phyloP scores from a whole-genome alignment of 2,329 filamentous ascomycete species.

The Helicocarpus griseus region DNA sequence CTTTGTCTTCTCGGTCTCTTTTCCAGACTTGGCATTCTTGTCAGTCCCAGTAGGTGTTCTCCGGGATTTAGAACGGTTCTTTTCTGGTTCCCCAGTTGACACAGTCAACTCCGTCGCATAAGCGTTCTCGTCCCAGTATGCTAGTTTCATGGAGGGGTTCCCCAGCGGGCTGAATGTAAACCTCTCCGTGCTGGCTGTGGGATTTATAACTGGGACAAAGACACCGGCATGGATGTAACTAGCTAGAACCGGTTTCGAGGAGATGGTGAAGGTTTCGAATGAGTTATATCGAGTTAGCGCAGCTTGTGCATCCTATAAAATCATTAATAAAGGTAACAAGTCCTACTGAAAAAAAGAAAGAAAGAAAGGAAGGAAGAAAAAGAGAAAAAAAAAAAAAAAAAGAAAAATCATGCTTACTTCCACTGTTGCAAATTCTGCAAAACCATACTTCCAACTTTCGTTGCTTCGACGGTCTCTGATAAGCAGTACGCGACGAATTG shows the following conservation, averaged over 20 bases:
- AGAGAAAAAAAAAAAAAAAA: not conserved
- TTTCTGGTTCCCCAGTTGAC: slow-evolving; percentile 41
- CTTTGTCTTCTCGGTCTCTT: slow-evolving; percentile 36
- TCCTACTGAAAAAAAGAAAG: not conserved
- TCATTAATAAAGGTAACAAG: not conserved
- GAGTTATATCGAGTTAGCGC: slow-evolving; percentile 63
- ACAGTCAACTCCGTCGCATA: slow-evolving; percentile 59
- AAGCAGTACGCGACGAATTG: slow-evolving; percentile 66
- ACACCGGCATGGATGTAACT: slow-evolving; percentile 77
- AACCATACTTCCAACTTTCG: slow-evolving; percentile 71
- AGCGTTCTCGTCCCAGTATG: slow-evolving; percentile 66
- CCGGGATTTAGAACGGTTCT: slow-evolving; percentile 10
- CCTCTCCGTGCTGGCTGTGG: slow-evolving; percentile 46
- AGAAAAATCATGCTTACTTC: slow-evolving; percentile 33
- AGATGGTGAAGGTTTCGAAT: slow-evolving; percentile 67
- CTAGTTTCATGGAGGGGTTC: slow-evolving; percentile 57
- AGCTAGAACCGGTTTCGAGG: slow-evolving; percentile 59
- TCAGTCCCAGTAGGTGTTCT: not conserved
- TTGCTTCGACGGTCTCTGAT: slow-evolving; percentile 63
- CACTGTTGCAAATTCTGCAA: slow-evolving; percentile 69
- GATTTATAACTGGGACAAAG: slow-evolving; percentile 63
- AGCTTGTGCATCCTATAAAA: slow-evolving; percentile 54
- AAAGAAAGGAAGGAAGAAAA: not conserved
- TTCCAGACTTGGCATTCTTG: slow-evolving; percentile 18
- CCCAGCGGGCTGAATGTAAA: slow-evolving; percentile 62